Conservation (phyloP, 331 rosid genomes). For the Pyrus hybrid region DNA sequence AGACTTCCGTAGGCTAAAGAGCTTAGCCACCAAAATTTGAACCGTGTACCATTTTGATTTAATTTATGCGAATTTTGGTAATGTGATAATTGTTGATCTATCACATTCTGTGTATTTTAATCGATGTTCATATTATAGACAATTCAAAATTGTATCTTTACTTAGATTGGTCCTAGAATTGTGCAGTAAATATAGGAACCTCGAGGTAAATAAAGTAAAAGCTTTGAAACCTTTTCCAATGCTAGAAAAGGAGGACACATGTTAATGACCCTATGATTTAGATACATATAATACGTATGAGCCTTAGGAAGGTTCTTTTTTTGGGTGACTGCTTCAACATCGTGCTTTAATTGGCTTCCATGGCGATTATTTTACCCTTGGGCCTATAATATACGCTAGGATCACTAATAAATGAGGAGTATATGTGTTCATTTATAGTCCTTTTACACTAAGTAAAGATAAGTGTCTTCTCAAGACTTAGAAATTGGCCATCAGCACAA, state of each 20-base stretch:
- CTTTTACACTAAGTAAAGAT: too few species aligned
- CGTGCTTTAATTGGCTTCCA: not conserved
- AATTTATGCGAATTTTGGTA: not conserved
- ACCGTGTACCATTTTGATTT: not conserved
- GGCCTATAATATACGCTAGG: not conserved
- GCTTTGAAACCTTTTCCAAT: not conserved
- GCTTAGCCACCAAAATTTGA: not conserved
- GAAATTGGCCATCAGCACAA: not conserved
- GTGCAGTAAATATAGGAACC: not conserved
- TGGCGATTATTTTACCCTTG: not conserved
- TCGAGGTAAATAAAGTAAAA: not conserved
- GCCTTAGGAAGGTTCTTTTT: not conserved
- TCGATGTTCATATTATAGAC: not conserved
- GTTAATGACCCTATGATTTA: too few species aligned
- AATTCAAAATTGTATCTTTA: not conserved
- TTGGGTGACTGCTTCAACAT: not conserved
- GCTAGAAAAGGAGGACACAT: not conserved
- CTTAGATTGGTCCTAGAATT: not conserved
- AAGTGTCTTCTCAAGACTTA: not conserved
- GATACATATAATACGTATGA: too few species aligned
- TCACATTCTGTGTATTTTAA: not conserved
- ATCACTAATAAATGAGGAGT: not conserved
- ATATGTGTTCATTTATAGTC: too few species aligned
- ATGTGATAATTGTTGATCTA: not conserved
- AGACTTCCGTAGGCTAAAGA: not conserved